Evolutionary conservation across 2,329 filamentous ascomycete species (phyloP), one percentile per base, ranked within the genome.

Genomic region (Fonsecaea multimorphosa): DNA sequence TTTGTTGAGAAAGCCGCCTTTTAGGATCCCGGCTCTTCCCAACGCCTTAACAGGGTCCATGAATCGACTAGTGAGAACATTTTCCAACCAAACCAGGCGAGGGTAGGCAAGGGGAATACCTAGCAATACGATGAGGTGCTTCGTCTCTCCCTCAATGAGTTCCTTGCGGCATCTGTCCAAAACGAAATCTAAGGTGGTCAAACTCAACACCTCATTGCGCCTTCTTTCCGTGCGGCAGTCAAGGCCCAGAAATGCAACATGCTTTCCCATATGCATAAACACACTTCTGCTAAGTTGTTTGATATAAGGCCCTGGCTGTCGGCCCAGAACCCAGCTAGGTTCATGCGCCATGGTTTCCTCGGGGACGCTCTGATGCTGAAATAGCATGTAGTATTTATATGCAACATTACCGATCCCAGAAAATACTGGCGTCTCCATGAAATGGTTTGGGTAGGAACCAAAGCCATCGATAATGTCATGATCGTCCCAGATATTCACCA

Each of bases 381-480:
- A 99, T 8, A 99, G 85, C 88, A 99, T 90, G 74, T 99, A 99
- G 79, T 98, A 99, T 77, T 99, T 99, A 85, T 95, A 98, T 0
- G 94, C 94, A 57, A 98, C 88, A 40, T 90, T 91, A 1, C 95
- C 96, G 8, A 99, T 79, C 0, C 96, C 95, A 1, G 89, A 90
- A 76, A 99, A 96, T 0, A 98, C 91, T 0, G 92, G 90, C 2
- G 91, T 92, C 70, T 86, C 87, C 92, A 97, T 98, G 74, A 97
- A 95, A 71, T 91, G 87, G 71, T 97, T 87, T 3, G 93, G 89
- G 76, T 98, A 99, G 0, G 93, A 97, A 6, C 95, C 95, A 75
- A 90, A 99, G 0, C 96, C 95, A 78, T 93, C 90, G 69, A 93
- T 93, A 71, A 93, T 91, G 72, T 95, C 91, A 75, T 98, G 95